Evolutionary conservation across 805 yeast species (phyloP), one percentile per base, ranked within the genome.

Genomic region (Metschnikowia rubicola): DNA sequence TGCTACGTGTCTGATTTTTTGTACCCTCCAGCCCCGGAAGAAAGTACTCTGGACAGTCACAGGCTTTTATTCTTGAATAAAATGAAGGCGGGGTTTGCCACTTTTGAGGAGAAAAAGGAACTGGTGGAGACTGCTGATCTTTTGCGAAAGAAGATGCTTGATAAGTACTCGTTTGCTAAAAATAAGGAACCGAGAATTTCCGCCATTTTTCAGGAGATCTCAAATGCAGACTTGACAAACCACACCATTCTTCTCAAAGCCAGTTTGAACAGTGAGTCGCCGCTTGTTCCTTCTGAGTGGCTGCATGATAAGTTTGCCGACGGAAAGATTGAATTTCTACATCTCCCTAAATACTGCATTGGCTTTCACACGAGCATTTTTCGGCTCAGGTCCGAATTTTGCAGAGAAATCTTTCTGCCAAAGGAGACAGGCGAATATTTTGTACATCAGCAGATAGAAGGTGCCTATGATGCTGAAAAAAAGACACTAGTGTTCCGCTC

Each of bases 331-430:
- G 53, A 55, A 1, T 50, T 72, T 38, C 60, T 56, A 15, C 42
- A 53, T 1, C 32, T 38, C 29, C 61, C 63, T 1, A 63, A 59
- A 4, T 37, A 61, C 10, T 30, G 44, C 1, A 56, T 77, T 36
- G 75, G 77, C 0, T 55, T 68, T 15, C 77, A 71, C 54, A 63
- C 62, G 21, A 44, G 48, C 5, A 56, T 77, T 1, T 58, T 75
- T 35, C 38, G 46, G 37, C 51, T 51, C 8, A 56, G 79, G 41
- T 70, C 75, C 1, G 39, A 50, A 7, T 54, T 61, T 3, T 67
- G 65, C 41, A 44, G 47, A 15, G 52, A 55, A 33, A 35, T 73
- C 0, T 54, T 67, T 12, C 47, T 54, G 26, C 53, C 63, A 1
- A 33, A 54, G 12, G 53, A 52, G 19, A 46, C 35, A 1, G 63